phyloP scores from a whole-genome alignment of 1,284 basidiomycete genomes.

The Leccinum subatratum region DNA sequence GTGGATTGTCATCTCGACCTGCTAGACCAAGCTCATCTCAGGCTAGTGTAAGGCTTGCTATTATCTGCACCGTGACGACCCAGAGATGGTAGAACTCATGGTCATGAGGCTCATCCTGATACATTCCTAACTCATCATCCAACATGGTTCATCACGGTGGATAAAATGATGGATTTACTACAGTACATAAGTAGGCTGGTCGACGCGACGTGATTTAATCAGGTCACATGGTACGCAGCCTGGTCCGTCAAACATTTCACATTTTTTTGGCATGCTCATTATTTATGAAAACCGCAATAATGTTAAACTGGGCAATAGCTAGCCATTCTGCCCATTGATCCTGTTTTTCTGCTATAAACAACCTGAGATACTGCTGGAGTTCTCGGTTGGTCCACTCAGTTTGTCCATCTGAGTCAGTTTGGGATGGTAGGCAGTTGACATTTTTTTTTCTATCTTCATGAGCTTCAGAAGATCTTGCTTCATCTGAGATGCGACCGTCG shows the following conservation, averaged over 20 bases:
- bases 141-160: background rate
- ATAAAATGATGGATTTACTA: background rate
- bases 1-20: background rate
- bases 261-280: background rate
- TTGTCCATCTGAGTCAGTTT: too few species aligned
- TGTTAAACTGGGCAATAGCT: too few species aligned
- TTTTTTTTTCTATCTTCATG: too few species aligned
- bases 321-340: too few species aligned
- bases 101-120: background rate
- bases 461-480: too few species aligned
- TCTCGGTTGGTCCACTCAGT: too few species aligned
- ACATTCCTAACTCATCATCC: background rate
- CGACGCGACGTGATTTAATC: background rate
- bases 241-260: background rate
- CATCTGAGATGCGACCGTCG: too few species aligned
- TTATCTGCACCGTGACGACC: background rate
- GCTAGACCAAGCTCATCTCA: background rate
- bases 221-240: too few species aligned
- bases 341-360: too few species aligned
- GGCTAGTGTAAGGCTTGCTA: background rate
- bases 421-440: too few species aligned
- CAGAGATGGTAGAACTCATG: background rate
- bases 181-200: background rate
- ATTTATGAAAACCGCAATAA: background rate
- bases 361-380: too few species aligned